Evolutionary conservation across 2,329 filamentous ascomycete species (phyloP), one percentile per base, ranked within the genome.

Genomic region (Fonsecaea nubica): DNA sequence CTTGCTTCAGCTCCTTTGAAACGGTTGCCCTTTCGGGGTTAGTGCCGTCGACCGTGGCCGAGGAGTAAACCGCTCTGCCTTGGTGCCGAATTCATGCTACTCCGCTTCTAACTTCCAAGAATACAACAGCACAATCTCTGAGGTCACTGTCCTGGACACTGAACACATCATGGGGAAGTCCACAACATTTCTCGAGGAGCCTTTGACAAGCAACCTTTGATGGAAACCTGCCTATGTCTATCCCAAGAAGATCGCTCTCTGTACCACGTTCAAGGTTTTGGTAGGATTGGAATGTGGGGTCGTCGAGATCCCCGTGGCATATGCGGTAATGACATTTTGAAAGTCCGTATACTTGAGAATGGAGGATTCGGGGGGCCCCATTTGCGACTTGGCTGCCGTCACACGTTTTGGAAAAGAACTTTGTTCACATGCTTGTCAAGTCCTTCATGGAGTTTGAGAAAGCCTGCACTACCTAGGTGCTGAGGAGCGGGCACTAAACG

Each of bases 1-100:
- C 8, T 50, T 50, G 21, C 45, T 50, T 50, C 45, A 50, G 45
- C 45, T 50, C 25, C 18, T 25, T 30, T 21, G 45, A 50, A 50
- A 50, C 2, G 45, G 15, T 12, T 50, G 45, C 45, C 45, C 25
- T 30, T 30, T 30, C 45, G 10, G 45, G n/a, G 40, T 45, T 45
- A 45, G 40, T 25, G 2, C 21, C 40, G 15, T 12, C 40, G 12
- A 12, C 15, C 1, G 15, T 18, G 40, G 45, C 45, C 5, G 18
- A 25, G 18, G 30, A 32, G 30, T 32, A 32, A 12, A 18, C 21
- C 3, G 10, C 45, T 25, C 25, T 50, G 18, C 45, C 10, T 50
- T 21, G 45, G 45, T 21, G 18, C 45, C 18, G 45, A 50, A 6
- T 25, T 8, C 18, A 12, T 12, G 45, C 1, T 50, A 3, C 45